Conservation (phyloP, 2,329 filamentous ascomycete species). For the Fusarium lyarnte region DNA sequence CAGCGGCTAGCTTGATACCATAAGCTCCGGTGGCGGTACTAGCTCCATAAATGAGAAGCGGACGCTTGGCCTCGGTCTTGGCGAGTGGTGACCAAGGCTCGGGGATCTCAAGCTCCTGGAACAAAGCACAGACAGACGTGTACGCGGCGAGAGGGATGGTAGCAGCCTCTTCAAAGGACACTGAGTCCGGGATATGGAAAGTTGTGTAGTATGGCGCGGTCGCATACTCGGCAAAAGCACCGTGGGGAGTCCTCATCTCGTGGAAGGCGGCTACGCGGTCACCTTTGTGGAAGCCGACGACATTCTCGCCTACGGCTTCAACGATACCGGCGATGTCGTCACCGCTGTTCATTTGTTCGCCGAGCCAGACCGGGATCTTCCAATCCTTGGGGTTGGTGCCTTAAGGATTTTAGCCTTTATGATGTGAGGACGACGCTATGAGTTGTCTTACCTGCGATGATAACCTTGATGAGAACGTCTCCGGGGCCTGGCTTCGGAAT, state of each 20-base stretch:
- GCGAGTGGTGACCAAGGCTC: conserved; percentile 14
- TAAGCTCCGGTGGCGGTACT: conserved; percentile 65
- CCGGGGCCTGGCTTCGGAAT: conserved; percentile 8
- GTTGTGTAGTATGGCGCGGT: conserved; percentile 65
- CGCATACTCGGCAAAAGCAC: conserved; percentile 70
- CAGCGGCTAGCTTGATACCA: conserved; percentile 62
- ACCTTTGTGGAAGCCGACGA: conserved; percentile 43
- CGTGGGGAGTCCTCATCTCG: conserved; percentile 60
- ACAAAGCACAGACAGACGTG: conserved; percentile 6
- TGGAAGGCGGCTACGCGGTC: conserved; percentile 61
- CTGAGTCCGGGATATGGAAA: conserved; percentile 58
- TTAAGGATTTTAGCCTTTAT: accelerated
- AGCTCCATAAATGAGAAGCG: conserved; percentile 63
- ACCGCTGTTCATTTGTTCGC: conserved; percentile 21
- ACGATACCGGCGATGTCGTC: conserved; percentile 42
- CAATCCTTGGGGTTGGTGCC: conserved; percentile 45
- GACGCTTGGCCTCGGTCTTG: conserved; percentile 38
- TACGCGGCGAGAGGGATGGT: conserved; percentile 15
- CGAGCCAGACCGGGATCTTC: conserved; percentile 22
- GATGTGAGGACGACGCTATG: accelerated
- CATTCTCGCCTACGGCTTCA: conserved; percentile 31
- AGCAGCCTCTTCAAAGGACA: conserved; percentile 9
- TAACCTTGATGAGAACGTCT: conserved; percentile 8
- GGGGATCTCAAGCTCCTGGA: not conserved
- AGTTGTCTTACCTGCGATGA: not conserved